Conservation (phyloP, 352 stramenopile species). For the Pythium aquatile region DNA sequence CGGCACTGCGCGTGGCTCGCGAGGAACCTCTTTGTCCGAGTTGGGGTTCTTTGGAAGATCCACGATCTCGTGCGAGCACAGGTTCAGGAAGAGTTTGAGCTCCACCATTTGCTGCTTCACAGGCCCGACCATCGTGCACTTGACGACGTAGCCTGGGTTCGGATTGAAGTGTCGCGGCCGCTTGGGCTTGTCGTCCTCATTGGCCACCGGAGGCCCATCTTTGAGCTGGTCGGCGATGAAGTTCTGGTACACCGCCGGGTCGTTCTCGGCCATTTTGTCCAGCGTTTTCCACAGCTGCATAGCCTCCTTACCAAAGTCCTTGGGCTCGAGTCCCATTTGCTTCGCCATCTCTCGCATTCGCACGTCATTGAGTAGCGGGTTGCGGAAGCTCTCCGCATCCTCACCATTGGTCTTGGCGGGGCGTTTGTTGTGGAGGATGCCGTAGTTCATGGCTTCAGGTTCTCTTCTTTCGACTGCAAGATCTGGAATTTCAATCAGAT, state of each 20-base stretch:
- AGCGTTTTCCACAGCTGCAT: slow-evolving; percentile 72
- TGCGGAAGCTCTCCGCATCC: slow-evolving; percentile 15
- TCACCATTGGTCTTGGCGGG: slow-evolving; percentile 26
- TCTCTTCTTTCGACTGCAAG: background rate
- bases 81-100: slow-evolving; percentile 81
- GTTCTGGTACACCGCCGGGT: slow-evolving; percentile 67
- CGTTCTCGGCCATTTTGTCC: slow-evolving; percentile 64
- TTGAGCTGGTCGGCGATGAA: slow-evolving; percentile 85
- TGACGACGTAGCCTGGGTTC: slow-evolving; percentile 72
- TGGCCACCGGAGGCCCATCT: slow-evolving; percentile 40
- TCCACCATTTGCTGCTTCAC: slow-evolving; percentile 60
- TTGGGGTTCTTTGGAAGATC: slow-evolving; percentile 77
- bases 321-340: slow-evolving; percentile 74
- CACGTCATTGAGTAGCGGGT: slow-evolving; percentile 47
- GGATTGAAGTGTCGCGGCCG: slow-evolving; percentile 53
- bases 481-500: background rate
- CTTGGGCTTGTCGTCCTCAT: slow-evolving; percentile 4
- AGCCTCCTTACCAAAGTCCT: slow-evolving; percentile 66
- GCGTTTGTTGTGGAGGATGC: slow-evolving; percentile 80
- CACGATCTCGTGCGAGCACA: slow-evolving; percentile 71
- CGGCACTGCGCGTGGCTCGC: slow-evolving; percentile 56
- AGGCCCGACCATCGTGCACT: slow-evolving; percentile 54
- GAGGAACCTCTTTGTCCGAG: slow-evolving; percentile 51
- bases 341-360: slow-evolving; percentile 78
- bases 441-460: slow-evolving; percentile 67